A percentile compares a stretch with the other conserved stretches of the same genome.
Evolutionary conservation across 176 grass and related monocot genomes (phyloP).

Genomic region (Elaeis guineensis): DNA sequence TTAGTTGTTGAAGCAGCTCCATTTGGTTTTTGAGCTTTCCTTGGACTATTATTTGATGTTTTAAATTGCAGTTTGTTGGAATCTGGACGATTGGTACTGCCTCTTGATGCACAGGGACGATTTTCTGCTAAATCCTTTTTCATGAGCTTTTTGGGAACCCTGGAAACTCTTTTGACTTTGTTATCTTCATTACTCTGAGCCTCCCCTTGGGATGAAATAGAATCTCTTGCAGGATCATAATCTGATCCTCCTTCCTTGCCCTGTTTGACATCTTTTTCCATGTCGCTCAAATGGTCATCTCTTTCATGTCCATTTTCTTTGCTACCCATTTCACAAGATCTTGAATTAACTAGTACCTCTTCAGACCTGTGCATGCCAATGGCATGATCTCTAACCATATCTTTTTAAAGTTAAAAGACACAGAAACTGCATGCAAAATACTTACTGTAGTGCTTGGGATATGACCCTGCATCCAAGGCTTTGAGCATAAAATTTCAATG

Average conservation of each 20-base stretch:
- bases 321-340: conserved; percentile 62
- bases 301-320: conserved; percentile 69
- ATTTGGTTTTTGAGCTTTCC: conserved; percentile 52
- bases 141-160: conserved; percentile 60
- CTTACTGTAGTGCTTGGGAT: too few relatives aligned
- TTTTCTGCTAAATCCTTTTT: conserved; percentile 63
- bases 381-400: too few relatives aligned
- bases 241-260: conserved; percentile 54
- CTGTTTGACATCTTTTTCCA: conserved; percentile 53
- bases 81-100: conserved; percentile 29
- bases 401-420: too few relatives aligned
- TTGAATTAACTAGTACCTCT: neutral
- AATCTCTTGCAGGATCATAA: conserved; percentile 54
- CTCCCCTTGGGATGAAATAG: conserved; percentile 64
- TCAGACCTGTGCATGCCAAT: conserved; percentile 25
- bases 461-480: too few relatives aligned
- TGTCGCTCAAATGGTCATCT: conserved; percentile 39
- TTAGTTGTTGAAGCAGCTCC: conserved; percentile 37
- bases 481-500: too few relatives aligned
- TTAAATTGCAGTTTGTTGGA: conserved; percentile 62
- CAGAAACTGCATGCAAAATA: too few relatives aligned
- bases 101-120: conserved; percentile 40
- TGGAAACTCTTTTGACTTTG: conserved; percentile 56
- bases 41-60: conserved; percentile 46
- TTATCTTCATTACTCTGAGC: conserved; percentile 49